Conservation (phyloP, 768 basidiomycete genomes). For the Pleurotus pulmonarius region DNA sequence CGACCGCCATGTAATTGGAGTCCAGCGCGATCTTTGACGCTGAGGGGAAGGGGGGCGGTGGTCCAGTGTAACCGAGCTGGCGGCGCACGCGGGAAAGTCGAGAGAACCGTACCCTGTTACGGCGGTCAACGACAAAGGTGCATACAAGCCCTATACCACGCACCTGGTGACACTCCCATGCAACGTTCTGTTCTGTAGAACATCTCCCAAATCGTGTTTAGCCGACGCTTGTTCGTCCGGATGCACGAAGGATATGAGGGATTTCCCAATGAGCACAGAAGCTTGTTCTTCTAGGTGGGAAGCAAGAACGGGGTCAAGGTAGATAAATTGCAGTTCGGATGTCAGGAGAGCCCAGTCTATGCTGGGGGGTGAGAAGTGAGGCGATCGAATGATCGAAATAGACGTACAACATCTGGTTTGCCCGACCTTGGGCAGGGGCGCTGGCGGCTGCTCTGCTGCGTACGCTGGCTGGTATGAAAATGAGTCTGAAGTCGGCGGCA, state of each 20-base stretch:
- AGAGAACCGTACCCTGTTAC: conserved; percentile 68
- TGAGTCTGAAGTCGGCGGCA: conserved; percentile 7
- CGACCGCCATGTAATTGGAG: conserved; percentile 77
- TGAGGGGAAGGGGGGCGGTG: conserved; percentile 51
- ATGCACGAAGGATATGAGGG: conserved; percentile 75
- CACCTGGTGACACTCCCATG: conserved; percentile 83
- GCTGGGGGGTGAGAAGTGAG: conserved; percentile 12
- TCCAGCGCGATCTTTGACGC: conserved; percentile 69
- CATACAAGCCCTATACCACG: conserved; percentile 10
- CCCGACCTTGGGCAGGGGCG: conserved; percentile 52
- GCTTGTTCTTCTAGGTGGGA: conserved; percentile 72
- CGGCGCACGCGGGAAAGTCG: conserved; percentile 73
- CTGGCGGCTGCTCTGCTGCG: conserved; percentile 11
- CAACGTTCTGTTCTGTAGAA: conserved; percentile 69
- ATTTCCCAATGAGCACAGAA: conserved; percentile 61
- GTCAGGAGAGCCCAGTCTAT: conserved; percentile 82
- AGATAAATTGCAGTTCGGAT: conserved; percentile 73
- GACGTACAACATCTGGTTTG: conserved; percentile 77
- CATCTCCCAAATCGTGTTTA: conserved; percentile 66
- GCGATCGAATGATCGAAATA: conserved; percentile 31
- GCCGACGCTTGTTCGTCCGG: conserved; percentile 81
- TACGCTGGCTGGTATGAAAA: not conserved
- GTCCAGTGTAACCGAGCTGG: conserved; percentile 63
- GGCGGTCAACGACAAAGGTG: conserved; percentile 11
- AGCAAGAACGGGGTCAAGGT: conserved; percentile 78